Evolutionary conservation across 2,329 filamentous ascomycete genomes (phyloP).

Genomic region (Colletotrichum lindemuthianum): DNA sequence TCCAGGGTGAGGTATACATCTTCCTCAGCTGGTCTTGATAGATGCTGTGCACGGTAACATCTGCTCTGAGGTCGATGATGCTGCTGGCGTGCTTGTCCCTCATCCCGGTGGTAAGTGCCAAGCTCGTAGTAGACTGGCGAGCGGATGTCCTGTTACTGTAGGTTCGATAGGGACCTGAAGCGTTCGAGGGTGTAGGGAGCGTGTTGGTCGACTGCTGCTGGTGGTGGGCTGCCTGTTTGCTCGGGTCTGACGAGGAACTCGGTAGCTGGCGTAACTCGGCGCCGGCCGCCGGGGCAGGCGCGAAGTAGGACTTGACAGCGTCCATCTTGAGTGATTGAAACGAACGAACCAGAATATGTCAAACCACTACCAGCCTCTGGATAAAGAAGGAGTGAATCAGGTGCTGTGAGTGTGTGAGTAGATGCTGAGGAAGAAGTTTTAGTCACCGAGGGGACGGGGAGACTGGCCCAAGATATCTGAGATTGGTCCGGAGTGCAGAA

Average conservation of each 20-base stretch:
- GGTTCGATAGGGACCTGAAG: conserved; percentile 19
- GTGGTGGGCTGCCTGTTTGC: background rate
- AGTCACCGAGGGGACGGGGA: conserved; percentile 17
- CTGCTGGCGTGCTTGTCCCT: conserved; percentile 34
- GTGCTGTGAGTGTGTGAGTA: conserved; percentile 8
- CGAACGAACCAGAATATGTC: conserved; percentile 26
- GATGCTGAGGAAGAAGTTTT: background rate
- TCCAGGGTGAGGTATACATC: conserved; percentile 33
- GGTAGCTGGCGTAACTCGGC: conserved; percentile 7
- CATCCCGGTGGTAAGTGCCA: conserved; percentile 35
- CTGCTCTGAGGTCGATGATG: conserved; percentile 32
- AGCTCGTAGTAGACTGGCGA: conserved; percentile 33
- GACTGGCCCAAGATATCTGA: conserved; percentile 28
- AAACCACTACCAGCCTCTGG: conserved; percentile 28
- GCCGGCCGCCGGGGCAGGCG: conserved; percentile 23
- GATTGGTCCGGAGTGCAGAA: conserved; percentile 7
- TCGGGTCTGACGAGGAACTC: conserved; percentile 3
- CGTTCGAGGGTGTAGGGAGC: background rate
- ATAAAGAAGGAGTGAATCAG: conserved; percentile 14
- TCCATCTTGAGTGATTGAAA: conserved; percentile 31
- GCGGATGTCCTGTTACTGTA: conserved; percentile 26
- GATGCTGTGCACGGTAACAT: conserved; percentile 35
- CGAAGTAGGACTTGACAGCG: conserved; percentile 35
- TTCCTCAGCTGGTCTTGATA: conserved; percentile 37
- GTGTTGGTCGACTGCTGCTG: conserved; percentile 1